phyloP scores from a whole-genome alignment of 345 rosid genomes.

The Populus alba region DNA sequence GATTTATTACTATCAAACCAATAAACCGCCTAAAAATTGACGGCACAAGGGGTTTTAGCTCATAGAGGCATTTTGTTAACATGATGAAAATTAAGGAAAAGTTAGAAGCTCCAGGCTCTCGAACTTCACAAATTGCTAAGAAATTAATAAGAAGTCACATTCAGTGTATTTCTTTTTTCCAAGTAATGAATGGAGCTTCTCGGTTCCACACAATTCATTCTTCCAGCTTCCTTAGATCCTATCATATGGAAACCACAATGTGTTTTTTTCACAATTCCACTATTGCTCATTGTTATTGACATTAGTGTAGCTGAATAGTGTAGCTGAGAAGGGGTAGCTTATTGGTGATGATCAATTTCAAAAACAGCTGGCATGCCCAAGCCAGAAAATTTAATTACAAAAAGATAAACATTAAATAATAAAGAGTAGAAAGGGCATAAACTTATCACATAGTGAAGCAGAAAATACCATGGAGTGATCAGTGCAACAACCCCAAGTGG shows the following conservation, averaged over 20 bases:
- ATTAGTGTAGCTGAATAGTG: not conserved
- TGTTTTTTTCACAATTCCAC: not conserved
- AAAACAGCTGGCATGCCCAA: not conserved
- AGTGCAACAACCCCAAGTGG: constrained; percentile 94
- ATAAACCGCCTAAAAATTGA: not conserved
- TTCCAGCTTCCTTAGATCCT: not conserved
- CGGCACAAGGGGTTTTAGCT: not conserved
- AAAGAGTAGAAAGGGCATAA: not conserved
- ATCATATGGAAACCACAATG: not conserved
- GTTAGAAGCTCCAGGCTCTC: not conserved
- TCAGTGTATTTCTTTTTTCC: not conserved
- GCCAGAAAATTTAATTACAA: not conserved
- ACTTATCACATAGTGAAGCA: not conserved
- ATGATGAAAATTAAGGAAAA: not conserved
- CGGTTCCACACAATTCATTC: not conserved
- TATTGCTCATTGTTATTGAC: not conserved
- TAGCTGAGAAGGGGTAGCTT: not conserved
- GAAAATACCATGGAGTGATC: constrained; percentile 87
- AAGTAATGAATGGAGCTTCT: not conserved
- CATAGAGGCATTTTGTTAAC: not conserved
- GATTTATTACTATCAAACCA: not conserved
- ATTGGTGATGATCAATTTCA: not conserved
- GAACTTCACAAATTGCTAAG: not conserved
- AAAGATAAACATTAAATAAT: not conserved
- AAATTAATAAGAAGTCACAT: not conserved